Conservation (phyloP, 176 grass and related monocot genomes). For the Thinopyrum elongatum region DNA sequence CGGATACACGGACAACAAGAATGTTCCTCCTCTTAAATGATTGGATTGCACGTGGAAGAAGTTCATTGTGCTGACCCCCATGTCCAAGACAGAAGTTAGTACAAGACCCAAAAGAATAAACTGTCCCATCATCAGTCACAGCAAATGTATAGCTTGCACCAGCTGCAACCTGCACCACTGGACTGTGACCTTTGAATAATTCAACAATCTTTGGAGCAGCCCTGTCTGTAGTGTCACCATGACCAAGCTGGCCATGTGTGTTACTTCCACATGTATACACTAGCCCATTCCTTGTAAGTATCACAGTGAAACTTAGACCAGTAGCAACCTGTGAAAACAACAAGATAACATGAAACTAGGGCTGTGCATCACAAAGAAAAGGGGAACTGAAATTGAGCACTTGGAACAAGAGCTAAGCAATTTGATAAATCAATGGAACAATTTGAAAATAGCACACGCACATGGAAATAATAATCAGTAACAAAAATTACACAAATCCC, state of each 20-base stretch:
- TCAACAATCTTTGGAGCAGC: constrained; percentile 65
- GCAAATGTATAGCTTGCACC: constrained; percentile 92
- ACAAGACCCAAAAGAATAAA: constrained; percentile 94
- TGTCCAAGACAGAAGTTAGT: constrained; percentile 95
- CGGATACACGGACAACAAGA: constrained; percentile 91
- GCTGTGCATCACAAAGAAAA: constrained; percentile 8
- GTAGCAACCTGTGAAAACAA: constrained; percentile 66
- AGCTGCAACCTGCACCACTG: constrained; percentile 86
- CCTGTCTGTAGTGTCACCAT: constrained; percentile 79
- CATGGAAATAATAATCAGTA: neutral
- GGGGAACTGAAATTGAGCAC: neutral
- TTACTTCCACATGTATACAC: constrained; percentile 95
- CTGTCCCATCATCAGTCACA: constrained; percentile 80
- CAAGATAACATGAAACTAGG: constrained; percentile 3
- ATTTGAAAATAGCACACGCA: neutral
- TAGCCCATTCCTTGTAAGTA: constrained; percentile 69
- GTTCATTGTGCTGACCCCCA: constrained; percentile 88
- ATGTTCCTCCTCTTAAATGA: constrained; percentile 83
- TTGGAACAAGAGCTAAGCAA: neutral
- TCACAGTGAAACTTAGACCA: constrained; percentile 87
- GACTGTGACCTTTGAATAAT: constrained; percentile 50
- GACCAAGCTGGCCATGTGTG: constrained; percentile 95
- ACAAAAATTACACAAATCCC: neutral
- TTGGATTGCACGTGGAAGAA: constrained; percentile 81
- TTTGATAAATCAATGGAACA: neutral